Percentiles rank a stretch among this genome's conserved stretches.
These are phyloP conservation scores for Penicillium sp. DNA, from an alignment of 2,329 filamentous ascomycete species.

Conservation along the genomic window DNA sequence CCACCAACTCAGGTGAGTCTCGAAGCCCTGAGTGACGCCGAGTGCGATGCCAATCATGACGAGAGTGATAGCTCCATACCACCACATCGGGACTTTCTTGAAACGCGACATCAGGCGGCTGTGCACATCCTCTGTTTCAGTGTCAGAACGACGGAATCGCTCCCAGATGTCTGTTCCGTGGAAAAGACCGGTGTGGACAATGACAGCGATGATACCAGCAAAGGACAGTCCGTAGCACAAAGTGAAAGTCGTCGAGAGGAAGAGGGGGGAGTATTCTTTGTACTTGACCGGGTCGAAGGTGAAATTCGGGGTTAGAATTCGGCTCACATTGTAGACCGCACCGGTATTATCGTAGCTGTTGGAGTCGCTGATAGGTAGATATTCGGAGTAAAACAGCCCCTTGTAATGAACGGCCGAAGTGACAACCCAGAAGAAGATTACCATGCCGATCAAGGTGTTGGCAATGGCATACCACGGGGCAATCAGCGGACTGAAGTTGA, in stretches of 20 bases:
- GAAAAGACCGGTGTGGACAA: slow-evolving; percentile 71
- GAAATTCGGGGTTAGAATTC: slow-evolving; percentile 64
- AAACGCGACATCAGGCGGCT: slow-evolving; percentile 62
- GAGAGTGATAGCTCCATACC: slow-evolving; percentile 56
- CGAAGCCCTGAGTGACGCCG: slow-evolving; percentile 56
- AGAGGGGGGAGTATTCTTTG: slow-evolving; percentile 64
- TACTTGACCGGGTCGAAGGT: slow-evolving; percentile 68
- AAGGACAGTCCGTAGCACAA: slow-evolving; percentile 73
- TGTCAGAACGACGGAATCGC: slow-evolving; percentile 63
- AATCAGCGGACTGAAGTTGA: slow-evolving; percentile 69
- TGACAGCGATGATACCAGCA: slow-evolving; percentile 69
- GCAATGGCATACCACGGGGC: slow-evolving; percentile 75
- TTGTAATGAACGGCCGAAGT: slow-evolving; percentile 67
- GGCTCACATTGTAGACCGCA: slow-evolving; percentile 64
- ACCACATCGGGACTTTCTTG: slow-evolving; percentile 60
- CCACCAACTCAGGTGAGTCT: slow-evolving; percentile 74
- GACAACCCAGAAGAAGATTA: slow-evolving; percentile 67
- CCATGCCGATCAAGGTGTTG: slow-evolving; percentile 71
- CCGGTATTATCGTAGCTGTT: slow-evolving; percentile 74
- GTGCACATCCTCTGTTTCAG: slow-evolving; percentile 59
- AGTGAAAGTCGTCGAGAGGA: slow-evolving; percentile 71
- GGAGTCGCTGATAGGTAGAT: slow-evolving; percentile 71
- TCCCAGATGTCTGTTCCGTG: slow-evolving; percentile 69
- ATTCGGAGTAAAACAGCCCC: slow-evolving; percentile 67
- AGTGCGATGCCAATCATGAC: slow-evolving; percentile 57